A percentile compares a stretch with the other conserved stretches of the same genome.
These are phyloP conservation scores for Globisporangium mamillatum DNA, from an alignment of 352 stramenopile genomes.

Conservation along the genomic window DNA sequence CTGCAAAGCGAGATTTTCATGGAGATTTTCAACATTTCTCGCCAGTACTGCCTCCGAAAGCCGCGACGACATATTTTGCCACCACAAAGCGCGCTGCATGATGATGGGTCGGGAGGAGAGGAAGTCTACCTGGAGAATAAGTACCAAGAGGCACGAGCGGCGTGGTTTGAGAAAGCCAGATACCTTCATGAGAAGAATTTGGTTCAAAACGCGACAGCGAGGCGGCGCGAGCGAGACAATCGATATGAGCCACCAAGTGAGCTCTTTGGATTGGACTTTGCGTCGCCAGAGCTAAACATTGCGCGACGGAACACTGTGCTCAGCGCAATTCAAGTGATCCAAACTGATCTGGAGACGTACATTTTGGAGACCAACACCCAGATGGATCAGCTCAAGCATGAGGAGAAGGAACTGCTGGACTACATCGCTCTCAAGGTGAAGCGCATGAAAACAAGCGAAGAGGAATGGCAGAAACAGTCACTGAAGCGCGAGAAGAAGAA, in stretches of 20 bases:
- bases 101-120: slow-evolving; percentile 27
- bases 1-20: slow-evolving; percentile 61
- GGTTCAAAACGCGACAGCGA: slow-evolving; percentile 24
- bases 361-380: slow-evolving; percentile 62
- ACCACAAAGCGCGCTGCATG: slow-evolving; percentile 15
- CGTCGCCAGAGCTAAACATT: slow-evolving; percentile 58
- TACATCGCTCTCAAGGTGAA: slow-evolving; percentile 79
- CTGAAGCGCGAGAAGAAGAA: slow-evolving; percentile 84
- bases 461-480: slow-evolving; percentile 83
- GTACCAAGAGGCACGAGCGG: slow-evolving; percentile 42
- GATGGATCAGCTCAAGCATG: slow-evolving; percentile 49
- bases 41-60: slow-evolving; percentile 76
- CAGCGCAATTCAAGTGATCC: slow-evolving; percentile 36
- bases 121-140: slow-evolving; percentile 71
- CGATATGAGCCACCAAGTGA: slow-evolving; percentile 32
- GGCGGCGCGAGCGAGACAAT: slow-evolving; percentile 32
- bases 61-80: slow-evolving; percentile 45
- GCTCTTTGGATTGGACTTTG: slow-evolving; percentile 67
- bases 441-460: slow-evolving; percentile 67
- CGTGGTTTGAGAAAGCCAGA: slow-evolving; percentile 41
- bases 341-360: slow-evolving; percentile 59
- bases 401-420: slow-evolving; percentile 66
- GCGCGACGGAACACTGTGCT: slow-evolving; percentile 60
- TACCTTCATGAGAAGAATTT: slow-evolving; percentile 42
- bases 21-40: slow-evolving; percentile 68